Base-by-base conservation (phyloP, 768 basidiomycete species). In the Mycena galericulata region DNA sequence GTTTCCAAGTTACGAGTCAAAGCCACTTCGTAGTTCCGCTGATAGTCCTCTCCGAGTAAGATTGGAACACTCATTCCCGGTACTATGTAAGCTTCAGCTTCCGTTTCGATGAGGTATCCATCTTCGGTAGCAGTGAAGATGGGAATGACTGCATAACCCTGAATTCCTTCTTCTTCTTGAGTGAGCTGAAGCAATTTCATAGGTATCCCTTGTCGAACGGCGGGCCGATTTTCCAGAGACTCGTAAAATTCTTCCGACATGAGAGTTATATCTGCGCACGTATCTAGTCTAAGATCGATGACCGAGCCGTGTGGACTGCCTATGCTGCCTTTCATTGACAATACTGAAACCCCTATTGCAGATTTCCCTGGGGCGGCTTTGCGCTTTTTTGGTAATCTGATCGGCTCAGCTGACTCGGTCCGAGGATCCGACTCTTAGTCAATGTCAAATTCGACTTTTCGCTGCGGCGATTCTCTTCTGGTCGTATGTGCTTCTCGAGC, bases 181-280 rank as follows among this genome's bases (percentile, higher is more conserved):
- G 40, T 57, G 2, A 57, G 18, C 14, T 57, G 56, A 2, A 57
- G 7, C 1, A 57, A 29, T 8, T 20, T 6, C 27, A 57, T 40
- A 1, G 56, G 56, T 2, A 57, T 41, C 1, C 56, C 56, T 12
- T 40, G 3, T 12, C 24, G 26, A 4, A 57, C 17, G 20, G 56
- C 24, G 10, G 56, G 56, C 22, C 12, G 17, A 2, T 26, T 15
- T 1, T 2, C 1, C 4, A 57, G 22, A 17, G 56, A 26, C 3
- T 27, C 27, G 26, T 57, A 57, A 11, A 26, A 22, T 2, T 26
- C 36, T 29, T 57, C 40, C n/a, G n/a, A n/a, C n/a, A n/a, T n/a
- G n/a, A n/a, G n/a, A n/a, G n/a, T n/a, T n/a, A n/a, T n/a, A n/a
- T 57, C 56, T 8, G 40, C 56, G 40, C 56, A 57, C 2, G 56